Base-by-base conservation (phyloP, 306 rosid genomes). In the Prinsepia uniflora region DNA sequence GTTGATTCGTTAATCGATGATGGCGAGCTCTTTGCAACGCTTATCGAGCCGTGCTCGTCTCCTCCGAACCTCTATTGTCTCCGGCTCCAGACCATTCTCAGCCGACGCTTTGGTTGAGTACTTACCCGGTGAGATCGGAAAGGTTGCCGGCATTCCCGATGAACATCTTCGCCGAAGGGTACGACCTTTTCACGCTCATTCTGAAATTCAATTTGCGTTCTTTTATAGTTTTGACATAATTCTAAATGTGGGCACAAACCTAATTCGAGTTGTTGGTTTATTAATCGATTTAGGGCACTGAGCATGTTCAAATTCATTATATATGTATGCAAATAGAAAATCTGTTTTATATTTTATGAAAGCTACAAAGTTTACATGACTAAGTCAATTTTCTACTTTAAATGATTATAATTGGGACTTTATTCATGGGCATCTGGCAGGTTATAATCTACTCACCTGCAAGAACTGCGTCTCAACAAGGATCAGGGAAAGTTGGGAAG, bases 371-470 rank as follows among this genome's bases (percentile, higher is more conserved):
- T 71, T 19, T 48, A 19, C 66, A 6, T 22, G 54, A 19, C 8
- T 43, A 2, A 47, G 15, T 7, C 30, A 34, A 17, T 45, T 47
- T n/a, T 41, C 30, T 44, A 22, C 39, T 45, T 45, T 8, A 22
- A 65, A 22, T 22, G 42, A 46, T 65, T 10, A 1, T 46, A 41
- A 47, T 17, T 46, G 18, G 4, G 41, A 65, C 45, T 20, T 64
- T 65, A 34, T 34, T 4, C 34, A 2, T 59, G 10, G n/a, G 64
- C 10, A 3, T 42, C 22, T 36, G 75, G 69, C 83, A 94, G 99
- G 97, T 94, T 83, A 85, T 91, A 56, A 91, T 94, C 76, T 89
- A 80, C 95, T 87, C 97, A 18, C 99, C 99, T 45, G 97, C 99
- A 63, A 89, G 99, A 85, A 87, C 97, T 72, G 99, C 99, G 13